These are phyloP conservation scores for Panellus pusillus DNA, from an alignment of 768 basidiomycete genomes.

Conservation along the genomic window DNA sequence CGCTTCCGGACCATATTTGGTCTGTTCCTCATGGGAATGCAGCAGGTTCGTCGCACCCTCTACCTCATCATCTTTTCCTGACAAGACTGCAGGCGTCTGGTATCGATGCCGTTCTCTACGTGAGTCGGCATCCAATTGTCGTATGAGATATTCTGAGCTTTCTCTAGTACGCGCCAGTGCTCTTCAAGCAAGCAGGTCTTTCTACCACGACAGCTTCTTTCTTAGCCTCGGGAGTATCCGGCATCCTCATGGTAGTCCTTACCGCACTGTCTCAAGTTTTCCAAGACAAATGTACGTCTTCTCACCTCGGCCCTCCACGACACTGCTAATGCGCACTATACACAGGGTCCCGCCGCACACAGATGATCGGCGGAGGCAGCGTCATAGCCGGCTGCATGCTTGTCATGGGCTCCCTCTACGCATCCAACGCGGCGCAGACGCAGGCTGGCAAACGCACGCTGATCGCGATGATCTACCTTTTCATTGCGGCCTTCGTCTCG, in stretches of 20 bases:
- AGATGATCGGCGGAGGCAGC: slow-evolving; percentile 44
- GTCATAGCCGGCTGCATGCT: slow-evolving; percentile 39
- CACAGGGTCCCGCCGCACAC: slow-evolving; percentile 31
- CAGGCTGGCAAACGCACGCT: slow-evolving; percentile 38
- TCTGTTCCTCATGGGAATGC: slow-evolving; percentile 44
- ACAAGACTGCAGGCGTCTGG: slow-evolving; percentile 31
- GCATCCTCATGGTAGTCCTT: slow-evolving; percentile 41
- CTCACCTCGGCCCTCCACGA: neutral
- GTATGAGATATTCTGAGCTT: neutral
- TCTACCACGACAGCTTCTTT: slow-evolving; percentile 46
- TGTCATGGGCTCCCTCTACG: slow-evolving; percentile 46
- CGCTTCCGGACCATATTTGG: slow-evolving; percentile 38
- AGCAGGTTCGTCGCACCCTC: slow-evolving; percentile 32
- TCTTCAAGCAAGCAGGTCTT: slow-evolving; percentile 54
- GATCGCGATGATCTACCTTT: slow-evolving; percentile 48
- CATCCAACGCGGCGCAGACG: slow-evolving; percentile 30
- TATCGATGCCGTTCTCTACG: slow-evolving; percentile 35
- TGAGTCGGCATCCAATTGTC: neutral
- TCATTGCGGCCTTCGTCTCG: slow-evolving; percentile 41
- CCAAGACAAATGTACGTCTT: slow-evolving; percentile 37
- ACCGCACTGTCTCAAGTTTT: slow-evolving; percentile 39
- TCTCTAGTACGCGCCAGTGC: slow-evolving; percentile 44
- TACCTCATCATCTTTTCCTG: neutral
- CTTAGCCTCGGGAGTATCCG: slow-evolving; percentile 50
- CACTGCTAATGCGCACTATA: neutral